phyloP scores from a whole-genome alignment of 805 yeast genomes.

The Saturnispora diversa region DNA sequence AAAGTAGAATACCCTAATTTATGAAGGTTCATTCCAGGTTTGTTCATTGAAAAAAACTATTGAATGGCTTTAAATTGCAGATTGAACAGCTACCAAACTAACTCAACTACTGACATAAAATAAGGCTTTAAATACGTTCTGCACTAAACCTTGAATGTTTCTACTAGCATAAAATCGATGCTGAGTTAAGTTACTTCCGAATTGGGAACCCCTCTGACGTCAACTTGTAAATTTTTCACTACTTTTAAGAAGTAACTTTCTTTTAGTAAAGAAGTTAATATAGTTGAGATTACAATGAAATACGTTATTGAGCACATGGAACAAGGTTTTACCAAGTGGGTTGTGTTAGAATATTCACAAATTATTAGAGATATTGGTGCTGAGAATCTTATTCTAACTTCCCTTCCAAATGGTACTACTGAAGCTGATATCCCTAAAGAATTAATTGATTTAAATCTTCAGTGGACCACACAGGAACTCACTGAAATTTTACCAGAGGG shows the following conservation, averaged over 20 bases:
- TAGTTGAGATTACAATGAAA: constrained; percentile 43
- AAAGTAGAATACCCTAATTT: too few species aligned
- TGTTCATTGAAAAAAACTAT: too few species aligned
- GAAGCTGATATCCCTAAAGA: constrained; percentile 55
- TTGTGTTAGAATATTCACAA: constrained; percentile 73
- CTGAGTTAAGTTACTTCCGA: neutral
- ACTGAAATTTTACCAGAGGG: constrained; percentile 29
- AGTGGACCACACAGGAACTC: constrained; percentile 76
- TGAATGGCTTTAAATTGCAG: too few species aligned
- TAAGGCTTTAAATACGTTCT: neutral
- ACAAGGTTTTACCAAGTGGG: constrained; percentile 95
- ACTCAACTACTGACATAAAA: too few species aligned
- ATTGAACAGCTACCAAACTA: too few species aligned
- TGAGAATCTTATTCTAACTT: constrained; percentile 65
- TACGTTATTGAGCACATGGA: constrained; percentile 98
- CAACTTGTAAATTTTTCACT: constrained; percentile 7
- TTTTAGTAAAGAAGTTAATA: neutral
- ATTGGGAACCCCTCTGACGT: constrained; percentile 1
- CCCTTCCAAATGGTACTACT: constrained; percentile 59
- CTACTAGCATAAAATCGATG: too few species aligned
- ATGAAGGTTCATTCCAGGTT: too few species aligned
- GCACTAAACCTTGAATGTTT: too few species aligned
- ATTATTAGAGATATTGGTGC: constrained; percentile 78
- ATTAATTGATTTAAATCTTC: constrained; percentile 54
- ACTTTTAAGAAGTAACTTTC: neutral